These are phyloP conservation scores for Clitopilus passeckerianus DNA, from an alignment of 768 basidiomycete species.

Conservation along the genomic window DNA sequence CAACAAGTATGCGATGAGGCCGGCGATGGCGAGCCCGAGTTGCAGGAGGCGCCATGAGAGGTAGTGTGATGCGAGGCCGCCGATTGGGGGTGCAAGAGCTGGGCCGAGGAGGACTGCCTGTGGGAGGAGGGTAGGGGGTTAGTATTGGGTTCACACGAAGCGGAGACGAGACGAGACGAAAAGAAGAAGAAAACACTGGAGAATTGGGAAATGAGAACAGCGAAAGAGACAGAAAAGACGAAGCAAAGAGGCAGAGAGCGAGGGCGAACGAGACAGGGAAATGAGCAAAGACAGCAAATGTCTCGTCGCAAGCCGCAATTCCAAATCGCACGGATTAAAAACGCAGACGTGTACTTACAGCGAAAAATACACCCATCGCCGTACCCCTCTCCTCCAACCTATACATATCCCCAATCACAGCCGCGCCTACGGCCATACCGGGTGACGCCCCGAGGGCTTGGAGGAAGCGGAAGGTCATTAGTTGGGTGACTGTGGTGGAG, in stretches of 20 bases:
- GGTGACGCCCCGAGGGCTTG: slow-evolving; percentile 63
- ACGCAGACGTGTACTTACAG: too few relatives aligned
- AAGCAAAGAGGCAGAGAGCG: too few relatives aligned
- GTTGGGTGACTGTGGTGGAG: slow-evolving; percentile 31
- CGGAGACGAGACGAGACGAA: too few relatives aligned
- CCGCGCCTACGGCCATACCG: slow-evolving; percentile 45
- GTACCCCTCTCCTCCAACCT: slow-evolving; percentile 48
- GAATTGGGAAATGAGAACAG: too few relatives aligned
- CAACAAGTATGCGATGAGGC: slow-evolving; percentile 25
- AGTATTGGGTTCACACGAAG: too few relatives aligned
- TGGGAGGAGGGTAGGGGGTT: neutral
- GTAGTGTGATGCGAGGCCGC: slow-evolving; percentile 52
- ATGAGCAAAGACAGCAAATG: too few relatives aligned
- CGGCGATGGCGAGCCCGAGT: slow-evolving; percentile 32
- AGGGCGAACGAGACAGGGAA: too few relatives aligned
- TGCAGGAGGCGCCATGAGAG: slow-evolving; percentile 66
- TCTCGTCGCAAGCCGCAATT: too few relatives aligned
- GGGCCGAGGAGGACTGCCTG: slow-evolving; percentile 55
- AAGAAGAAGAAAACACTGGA: too few relatives aligned
- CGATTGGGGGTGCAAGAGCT: slow-evolving; percentile 54
- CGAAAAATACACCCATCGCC: slow-evolving; percentile 35
- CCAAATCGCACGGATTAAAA: too few relatives aligned
- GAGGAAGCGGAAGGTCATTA: slow-evolving; percentile 55
- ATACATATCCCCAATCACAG: slow-evolving; percentile 58
- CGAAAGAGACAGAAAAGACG: neutral